Percentiles rank a stretch among this genome's conserved stretches.
Evolutionary conservation across 1,284 basidiomycete species (phyloP).

Genomic region (Ceratorhiza oryzae-sativae): DNA sequence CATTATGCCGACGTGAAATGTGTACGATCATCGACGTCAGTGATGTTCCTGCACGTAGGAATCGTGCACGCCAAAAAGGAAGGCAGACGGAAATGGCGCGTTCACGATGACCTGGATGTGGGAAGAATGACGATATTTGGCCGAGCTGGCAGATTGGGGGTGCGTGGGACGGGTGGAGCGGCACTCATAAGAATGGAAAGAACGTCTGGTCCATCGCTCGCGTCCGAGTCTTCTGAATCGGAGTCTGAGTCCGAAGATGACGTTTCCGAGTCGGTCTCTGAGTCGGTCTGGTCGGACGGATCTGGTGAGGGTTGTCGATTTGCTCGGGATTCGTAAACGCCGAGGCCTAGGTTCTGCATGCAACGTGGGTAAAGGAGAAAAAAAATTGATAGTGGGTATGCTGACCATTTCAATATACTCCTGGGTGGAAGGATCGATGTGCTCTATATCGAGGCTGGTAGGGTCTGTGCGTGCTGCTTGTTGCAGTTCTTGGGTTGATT

Average conservation of each 20-base stretch:
- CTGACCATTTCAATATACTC: conserved; percentile 36
- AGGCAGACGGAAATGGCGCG: neutral
- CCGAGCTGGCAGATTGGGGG: neutral
- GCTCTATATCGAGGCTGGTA: conserved; percentile 25
- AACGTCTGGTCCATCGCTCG: conserved; percentile 16
- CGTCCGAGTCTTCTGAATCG: conserved; percentile 16
- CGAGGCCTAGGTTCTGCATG: conserved; percentile 29
- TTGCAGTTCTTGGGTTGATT: conserved; percentile 23
- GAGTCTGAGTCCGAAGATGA: conserved; percentile 22
- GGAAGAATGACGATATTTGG: conserved; percentile 27
- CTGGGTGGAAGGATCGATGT: conserved; percentile 12
- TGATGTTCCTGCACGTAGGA: neutral
- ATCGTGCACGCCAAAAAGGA: neutral
- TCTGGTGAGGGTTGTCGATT: neutral
- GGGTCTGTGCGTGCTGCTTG: conserved; percentile 17
- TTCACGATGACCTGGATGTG: neutral
- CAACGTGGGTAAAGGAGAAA: no score
- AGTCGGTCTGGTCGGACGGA: conserved; percentile 12
- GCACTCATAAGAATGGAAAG: conserved; percentile 37
- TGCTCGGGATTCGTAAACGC: conserved; percentile 29
- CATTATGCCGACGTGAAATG: neutral
- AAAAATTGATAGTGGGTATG: no score
- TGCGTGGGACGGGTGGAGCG: conserved; percentile 31
- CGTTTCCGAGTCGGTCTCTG: neutral
- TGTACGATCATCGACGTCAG: conserved; percentile 18